Percentiles rank a stretch among this genome's conserved stretches.
phyloP scores from a whole-genome alignment of 495 filamentous ascomycete species.

The Pseudevernia furfuracea region DNA sequence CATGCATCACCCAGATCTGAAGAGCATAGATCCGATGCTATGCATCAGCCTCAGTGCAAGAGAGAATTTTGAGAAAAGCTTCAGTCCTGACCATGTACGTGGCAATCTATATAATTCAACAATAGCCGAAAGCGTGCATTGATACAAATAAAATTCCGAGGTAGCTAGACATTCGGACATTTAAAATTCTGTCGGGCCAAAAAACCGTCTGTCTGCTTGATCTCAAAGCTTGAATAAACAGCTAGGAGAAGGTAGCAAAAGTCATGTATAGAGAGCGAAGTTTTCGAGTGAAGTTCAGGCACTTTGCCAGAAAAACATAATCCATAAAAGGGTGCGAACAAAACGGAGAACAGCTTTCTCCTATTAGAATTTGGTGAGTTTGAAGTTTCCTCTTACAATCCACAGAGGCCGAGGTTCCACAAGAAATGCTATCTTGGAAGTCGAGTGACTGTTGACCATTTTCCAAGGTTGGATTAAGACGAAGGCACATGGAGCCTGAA shows the following conservation, averaged over 20 bases:
- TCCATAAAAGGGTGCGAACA: no score
- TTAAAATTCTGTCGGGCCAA: not conserved
- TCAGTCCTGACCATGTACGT: not conserved
- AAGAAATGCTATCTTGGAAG: not conserved
- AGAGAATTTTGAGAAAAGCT: slow-evolving; percentile 34
- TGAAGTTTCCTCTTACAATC: no score
- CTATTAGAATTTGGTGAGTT: not conserved
- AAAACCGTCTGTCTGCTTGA: not conserved
- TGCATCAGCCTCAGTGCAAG: slow-evolving; percentile 51
- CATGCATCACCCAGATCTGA: slow-evolving; percentile 55
- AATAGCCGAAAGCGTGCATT: not conserved
- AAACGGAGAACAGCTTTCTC: no score
- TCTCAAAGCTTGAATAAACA: not conserved
- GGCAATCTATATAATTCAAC: not conserved
- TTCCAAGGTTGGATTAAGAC: no score
- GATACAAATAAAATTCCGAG: not conserved
- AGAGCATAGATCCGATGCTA: slow-evolving; percentile 57
- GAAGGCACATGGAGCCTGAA: no score
- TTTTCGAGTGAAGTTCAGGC: no score
- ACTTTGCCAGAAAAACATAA: no score
- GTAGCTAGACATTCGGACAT: not conserved
- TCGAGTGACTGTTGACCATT: no score
- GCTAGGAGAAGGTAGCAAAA: no score
- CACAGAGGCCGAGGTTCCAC: not conserved
- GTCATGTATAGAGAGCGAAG: no score